phyloP scores from a whole-genome alignment of 345 rosid species.

The Sisymbrium altissimum region DNA sequence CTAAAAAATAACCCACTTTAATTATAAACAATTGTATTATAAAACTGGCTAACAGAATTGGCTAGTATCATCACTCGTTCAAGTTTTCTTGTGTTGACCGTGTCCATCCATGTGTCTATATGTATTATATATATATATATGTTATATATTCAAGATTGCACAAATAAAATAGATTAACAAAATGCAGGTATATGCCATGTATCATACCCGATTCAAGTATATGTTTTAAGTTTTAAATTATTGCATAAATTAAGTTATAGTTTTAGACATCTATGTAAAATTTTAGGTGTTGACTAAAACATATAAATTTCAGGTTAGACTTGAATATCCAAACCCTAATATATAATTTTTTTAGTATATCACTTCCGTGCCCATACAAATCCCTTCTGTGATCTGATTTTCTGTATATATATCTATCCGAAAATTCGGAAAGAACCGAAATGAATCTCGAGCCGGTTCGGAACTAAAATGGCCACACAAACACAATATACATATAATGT shows the following conservation, averaged over 20 bases:
- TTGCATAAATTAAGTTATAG: not conserved
- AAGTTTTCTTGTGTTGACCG: constrained; percentile 10
- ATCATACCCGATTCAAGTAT: not conserved
- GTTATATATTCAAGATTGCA: not conserved
- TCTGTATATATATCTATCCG: not conserved
- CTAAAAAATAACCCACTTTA: not conserved
- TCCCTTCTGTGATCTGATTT: not conserved
- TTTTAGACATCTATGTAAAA: not conserved
- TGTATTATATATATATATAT: not conserved
- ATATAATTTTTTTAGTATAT: not conserved
- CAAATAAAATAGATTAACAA: not conserved
- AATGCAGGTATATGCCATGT: not conserved
- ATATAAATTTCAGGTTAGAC: not conserved
- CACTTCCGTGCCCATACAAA: not conserved
- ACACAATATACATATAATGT: not conserved
- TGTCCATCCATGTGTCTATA: constrained; percentile 15
- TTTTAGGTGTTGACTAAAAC: not conserved
- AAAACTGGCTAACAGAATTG: constrained; percentile 1
- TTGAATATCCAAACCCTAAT: not conserved
- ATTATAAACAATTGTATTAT: not conserved
- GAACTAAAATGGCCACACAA: constrained; percentile 1
- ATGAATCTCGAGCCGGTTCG: not conserved
- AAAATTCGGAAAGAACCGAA: not conserved
- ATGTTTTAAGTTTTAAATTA: not conserved
- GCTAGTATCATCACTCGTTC: not conserved